Conservation (phyloP, 2,329 filamentous ascomycete species). For the Didymella lethalis region DNA sequence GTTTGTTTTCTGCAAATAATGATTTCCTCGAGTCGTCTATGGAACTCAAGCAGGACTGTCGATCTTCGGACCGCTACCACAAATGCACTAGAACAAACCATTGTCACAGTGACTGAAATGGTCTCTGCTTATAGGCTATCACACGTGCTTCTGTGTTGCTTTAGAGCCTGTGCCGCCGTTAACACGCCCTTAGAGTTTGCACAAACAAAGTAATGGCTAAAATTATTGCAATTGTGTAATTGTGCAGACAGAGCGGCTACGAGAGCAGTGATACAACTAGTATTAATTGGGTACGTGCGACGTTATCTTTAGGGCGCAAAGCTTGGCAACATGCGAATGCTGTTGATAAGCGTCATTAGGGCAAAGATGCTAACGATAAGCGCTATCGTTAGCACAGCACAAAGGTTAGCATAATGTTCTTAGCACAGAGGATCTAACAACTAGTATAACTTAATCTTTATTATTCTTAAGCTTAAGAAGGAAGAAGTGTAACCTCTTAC, state of each 20-base stretch:
- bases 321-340: background rate
- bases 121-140: too few species aligned
- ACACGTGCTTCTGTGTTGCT: background rate
- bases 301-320: background rate
- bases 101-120: too few species aligned
- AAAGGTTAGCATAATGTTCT: background rate
- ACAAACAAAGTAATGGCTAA: background rate
- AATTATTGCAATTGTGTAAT: background rate
- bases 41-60: too few species aligned
- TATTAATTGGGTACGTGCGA: background rate
- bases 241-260: too few species aligned
- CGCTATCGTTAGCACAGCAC: background rate
- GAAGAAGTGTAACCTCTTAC: too few species aligned
- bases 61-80: too few species aligned
- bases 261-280: too few species aligned
- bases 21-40: too few species aligned
- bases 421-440: background rate
- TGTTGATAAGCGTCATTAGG: background rate
- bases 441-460: too few species aligned
- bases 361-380: background rate
- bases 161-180: background rate
- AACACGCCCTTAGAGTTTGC: background rate
- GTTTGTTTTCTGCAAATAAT: too few species aligned
- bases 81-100: too few species aligned
- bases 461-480: too few species aligned